Percentiles rank a stretch among this genome's conserved stretches.
Evolutionary conservation across 75 land plant species (phyloP).

Genomic region (Picea sitchensis): DNA sequence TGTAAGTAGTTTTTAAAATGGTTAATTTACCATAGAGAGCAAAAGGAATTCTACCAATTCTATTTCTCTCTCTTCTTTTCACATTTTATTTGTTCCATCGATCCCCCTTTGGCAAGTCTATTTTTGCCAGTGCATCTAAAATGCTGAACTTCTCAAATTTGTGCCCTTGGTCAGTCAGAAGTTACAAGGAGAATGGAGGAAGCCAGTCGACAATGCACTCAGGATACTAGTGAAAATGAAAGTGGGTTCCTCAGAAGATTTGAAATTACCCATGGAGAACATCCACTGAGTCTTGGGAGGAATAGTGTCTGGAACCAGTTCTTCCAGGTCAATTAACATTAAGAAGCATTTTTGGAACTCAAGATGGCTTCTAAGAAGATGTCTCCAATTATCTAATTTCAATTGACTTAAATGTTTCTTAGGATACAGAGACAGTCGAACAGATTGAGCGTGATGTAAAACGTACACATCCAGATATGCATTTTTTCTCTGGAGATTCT

Average conservation of each 20-base stretch:
- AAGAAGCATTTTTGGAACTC: neutral
- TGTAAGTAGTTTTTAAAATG: constrained; percentile 37
- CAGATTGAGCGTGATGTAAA: constrained; percentile 97
- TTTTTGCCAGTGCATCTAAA: neutral
- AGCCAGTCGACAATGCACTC: constrained; percentile 13
- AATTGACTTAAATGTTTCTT: constrained; percentile 10
- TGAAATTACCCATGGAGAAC: constrained; percentile 81
- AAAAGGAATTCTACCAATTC: neutral
- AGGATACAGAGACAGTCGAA: constrained; percentile 92
- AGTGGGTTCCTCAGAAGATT: constrained; percentile 64
- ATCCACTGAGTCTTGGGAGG: constrained; percentile 90
- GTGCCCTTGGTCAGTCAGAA: constrained; percentile 70
- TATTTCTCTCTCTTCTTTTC: neutral
- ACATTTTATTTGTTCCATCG: neutral
- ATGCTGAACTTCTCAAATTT: constrained; percentile 18
- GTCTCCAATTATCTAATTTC: neutral
- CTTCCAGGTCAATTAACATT: constrained; percentile 59
- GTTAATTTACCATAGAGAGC: neutral
- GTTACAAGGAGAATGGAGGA: constrained; percentile 61
- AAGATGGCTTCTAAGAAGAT: neutral
- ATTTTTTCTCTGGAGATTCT: constrained; percentile 86
- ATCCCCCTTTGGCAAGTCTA: neutral
- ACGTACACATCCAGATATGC: constrained; percentile 96
- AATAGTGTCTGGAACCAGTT: constrained; percentile 93
- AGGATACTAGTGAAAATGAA: constrained; percentile 22